These are phyloP conservation scores for Wickerhamiella parazyma DNA, from an alignment of 805 yeast genomes.

Conservation along the genomic window DNA sequence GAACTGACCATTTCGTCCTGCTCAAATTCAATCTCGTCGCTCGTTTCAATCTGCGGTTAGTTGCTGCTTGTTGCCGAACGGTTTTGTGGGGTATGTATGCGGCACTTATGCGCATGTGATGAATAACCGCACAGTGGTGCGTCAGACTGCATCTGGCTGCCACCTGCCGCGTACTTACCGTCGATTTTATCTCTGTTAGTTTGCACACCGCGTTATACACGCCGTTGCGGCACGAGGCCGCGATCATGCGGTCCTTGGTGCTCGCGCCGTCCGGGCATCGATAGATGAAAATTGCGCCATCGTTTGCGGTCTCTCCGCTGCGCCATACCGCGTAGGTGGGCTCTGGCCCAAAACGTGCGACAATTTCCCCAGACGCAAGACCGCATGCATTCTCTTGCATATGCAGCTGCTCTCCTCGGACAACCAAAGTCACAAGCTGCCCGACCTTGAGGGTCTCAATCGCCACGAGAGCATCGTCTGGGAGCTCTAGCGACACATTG, in stretches of 20 bases:
- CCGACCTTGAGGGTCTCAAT: neutral
- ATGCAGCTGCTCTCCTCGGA: slow-evolving; percentile 9
- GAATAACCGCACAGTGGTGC: neutral
- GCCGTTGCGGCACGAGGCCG: slow-evolving; percentile 55
- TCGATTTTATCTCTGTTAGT: slow-evolving; percentile 11
- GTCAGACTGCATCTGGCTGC: slow-evolving; percentile 2
- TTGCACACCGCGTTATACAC: slow-evolving; percentile 21
- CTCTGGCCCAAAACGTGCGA: slow-evolving; percentile 7
- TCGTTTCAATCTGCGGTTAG: slow-evolving; percentile 11
- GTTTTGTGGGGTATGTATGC: slow-evolving; percentile 5
- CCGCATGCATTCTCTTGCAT: slow-evolving; percentile 7
- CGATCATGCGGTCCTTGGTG: slow-evolving; percentile 83
- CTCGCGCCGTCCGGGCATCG: slow-evolving; percentile 62
- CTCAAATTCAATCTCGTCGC: slow-evolving; percentile 6
- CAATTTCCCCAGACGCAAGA: neutral
- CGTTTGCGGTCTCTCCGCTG: slow-evolving; percentile 20
- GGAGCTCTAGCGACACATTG: neutral
- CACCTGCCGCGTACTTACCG: slow-evolving; percentile 16
- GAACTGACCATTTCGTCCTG: neutral
- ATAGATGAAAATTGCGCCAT: neutral
- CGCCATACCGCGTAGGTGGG: slow-evolving; percentile 16
- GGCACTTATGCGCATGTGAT: slow-evolving; percentile 3
- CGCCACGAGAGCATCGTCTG: neutral
- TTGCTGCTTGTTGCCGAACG: neutral
- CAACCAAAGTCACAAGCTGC: slow-evolving; percentile 3